Evolutionary conservation across 2,329 filamentous ascomycete species (phyloP).

Genomic region (Dendryphion nanum): DNA sequence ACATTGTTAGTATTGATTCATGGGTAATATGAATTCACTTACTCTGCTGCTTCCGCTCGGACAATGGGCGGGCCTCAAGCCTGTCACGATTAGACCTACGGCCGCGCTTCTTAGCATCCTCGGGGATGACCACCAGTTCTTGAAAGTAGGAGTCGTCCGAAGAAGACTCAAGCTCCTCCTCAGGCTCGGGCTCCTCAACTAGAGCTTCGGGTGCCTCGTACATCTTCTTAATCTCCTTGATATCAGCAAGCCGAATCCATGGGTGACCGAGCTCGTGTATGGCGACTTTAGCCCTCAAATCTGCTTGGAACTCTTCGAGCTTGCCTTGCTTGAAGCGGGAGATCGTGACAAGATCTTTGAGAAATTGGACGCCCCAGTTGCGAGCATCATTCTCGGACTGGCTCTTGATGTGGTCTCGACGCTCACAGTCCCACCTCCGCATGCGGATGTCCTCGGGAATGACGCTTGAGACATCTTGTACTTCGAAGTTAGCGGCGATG

Average conservation of each 20-base stretch:
- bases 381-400: conserved; percentile 34
- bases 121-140: conserved; percentile 26
- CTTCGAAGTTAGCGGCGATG: conserved; percentile 23
- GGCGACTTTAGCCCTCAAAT: conserved; percentile 23
- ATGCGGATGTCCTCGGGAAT: conserved; percentile 37
- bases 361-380: conserved; percentile 38
- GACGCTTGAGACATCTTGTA: conserved; percentile 22
- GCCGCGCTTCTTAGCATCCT: conserved; percentile 16
- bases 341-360: conserved; percentile 33
- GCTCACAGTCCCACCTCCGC: conserved; percentile 36
- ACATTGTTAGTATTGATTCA: neutral
- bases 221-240: conserved; percentile 29
- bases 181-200: conserved; percentile 6
- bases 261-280: conserved; percentile 28
- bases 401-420: conserved; percentile 33
- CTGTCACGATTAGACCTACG: conserved; percentile 2
- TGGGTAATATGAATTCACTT: neutral
- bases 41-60: conserved; percentile 1
- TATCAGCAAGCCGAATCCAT: conserved; percentile 29
- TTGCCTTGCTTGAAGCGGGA: conserved; percentile 26
- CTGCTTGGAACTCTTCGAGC: conserved; percentile 23
- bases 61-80: neutral
- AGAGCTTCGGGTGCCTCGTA: conserved; percentile 22
- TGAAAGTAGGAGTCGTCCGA: conserved; percentile 29
- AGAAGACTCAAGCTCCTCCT: conserved; percentile 11